Conservation (phyloP, 169 alveolate genomes). For the Toxoplasma gondii region DNA sequence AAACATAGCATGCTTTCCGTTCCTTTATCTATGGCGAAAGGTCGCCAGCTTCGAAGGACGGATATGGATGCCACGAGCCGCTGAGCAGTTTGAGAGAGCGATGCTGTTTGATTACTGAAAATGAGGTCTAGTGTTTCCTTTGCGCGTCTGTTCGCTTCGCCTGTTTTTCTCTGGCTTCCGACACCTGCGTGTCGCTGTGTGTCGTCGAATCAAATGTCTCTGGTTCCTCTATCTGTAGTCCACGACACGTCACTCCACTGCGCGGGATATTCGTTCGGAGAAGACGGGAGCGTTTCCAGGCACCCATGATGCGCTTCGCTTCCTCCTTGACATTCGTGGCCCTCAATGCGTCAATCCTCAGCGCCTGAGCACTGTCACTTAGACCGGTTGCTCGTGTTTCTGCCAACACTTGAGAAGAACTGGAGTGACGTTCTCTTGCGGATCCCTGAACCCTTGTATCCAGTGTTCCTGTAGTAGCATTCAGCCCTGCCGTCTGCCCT, state of each 20-base stretch:
- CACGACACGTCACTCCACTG: not conserved
- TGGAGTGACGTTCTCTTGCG: no score
- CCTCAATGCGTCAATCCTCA: not conserved
- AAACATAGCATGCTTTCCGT: no score
- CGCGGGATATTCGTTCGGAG: not conserved
- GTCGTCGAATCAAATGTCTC: slow-evolving; percentile 12
- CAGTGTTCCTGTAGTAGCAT: no score
- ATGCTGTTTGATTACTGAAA: not conserved
- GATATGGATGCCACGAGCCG: not conserved
- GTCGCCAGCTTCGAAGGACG: no score
- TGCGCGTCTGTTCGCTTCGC: not conserved
- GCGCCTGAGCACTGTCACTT: not conserved
- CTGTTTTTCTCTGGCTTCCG: not conserved
- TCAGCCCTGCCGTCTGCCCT: not conserved
- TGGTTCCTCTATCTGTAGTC: not conserved
- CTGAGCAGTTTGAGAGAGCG: not conserved
- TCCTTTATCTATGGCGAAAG: no score
- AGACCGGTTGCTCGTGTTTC: no score
- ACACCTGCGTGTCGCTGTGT: not conserved
- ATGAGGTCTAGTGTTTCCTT: not conserved
- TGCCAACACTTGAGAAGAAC: no score
- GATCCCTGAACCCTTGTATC: not conserved
- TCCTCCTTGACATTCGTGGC: not conserved
- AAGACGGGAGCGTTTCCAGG: not conserved
- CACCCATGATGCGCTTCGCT: slow-evolving; percentile 2